These are phyloP conservation scores for Chaetomium olivaceum DNA, from an alignment of 2,329 filamentous ascomycete genomes.

Conservation along the genomic window DNA sequence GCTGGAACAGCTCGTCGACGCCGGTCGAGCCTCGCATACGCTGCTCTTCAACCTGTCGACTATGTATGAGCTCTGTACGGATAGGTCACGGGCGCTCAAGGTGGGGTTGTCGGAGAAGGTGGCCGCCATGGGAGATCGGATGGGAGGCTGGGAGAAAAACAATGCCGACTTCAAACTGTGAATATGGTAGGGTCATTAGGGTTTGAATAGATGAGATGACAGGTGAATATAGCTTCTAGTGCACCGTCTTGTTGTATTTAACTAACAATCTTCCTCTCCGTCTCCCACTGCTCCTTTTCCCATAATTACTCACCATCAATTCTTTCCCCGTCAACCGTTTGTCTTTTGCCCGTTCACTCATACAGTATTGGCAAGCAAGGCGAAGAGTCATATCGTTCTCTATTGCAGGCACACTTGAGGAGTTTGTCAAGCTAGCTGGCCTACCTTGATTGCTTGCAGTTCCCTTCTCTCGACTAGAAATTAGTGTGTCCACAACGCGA, in stretches of 20 bases:
- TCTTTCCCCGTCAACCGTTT: background rate
- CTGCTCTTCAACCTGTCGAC: conserved; percentile 88
- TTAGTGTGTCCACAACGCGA: background rate
- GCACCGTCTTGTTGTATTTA: background rate
- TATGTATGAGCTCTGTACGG: conserved; percentile 87
- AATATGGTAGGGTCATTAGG: background rate
- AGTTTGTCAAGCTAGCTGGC: background rate
- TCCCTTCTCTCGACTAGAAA: background rate
- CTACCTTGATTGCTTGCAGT: background rate
- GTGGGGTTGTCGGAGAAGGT: conserved; percentile 68
- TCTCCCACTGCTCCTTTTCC: too few relatives aligned
- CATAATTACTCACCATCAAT: too few relatives aligned
- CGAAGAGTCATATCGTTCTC: background rate
- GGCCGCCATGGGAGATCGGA: conserved; percentile 57
- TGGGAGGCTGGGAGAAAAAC: conserved; percentile 67
- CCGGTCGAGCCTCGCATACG: conserved; percentile 69
- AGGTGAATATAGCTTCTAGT: background rate
- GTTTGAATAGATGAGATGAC: background rate
- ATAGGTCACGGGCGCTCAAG: conserved; percentile 71
- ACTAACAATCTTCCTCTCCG: background rate
- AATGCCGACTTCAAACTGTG: conserved; percentile 74
- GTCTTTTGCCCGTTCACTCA: background rate
- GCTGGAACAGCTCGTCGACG: conserved; percentile 65
- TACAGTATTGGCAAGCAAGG: background rate
- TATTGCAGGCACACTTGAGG: background rate